Evolutionary conservation across 2,329 filamentous ascomycete genomes (phyloP).

Genomic region (Verticillium albo-atrum): DNA sequence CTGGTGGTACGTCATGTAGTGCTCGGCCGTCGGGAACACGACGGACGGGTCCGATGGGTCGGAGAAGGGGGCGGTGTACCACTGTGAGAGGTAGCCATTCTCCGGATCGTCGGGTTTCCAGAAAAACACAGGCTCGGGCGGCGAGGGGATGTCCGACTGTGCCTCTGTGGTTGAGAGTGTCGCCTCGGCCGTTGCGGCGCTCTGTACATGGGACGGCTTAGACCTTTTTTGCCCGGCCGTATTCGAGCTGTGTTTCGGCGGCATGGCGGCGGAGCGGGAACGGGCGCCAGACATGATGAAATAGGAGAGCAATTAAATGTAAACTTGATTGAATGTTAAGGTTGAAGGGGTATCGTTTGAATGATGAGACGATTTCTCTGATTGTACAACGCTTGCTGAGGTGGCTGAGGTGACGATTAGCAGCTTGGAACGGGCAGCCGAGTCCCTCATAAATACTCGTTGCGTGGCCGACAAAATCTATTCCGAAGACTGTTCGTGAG

Average conservation of each 20-base stretch:
- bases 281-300: neutral
- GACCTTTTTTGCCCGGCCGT: neutral
- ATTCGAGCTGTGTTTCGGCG: neutral
- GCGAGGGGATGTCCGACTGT: neutral
- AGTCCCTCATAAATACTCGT: neutral
- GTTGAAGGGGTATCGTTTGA: neutral
- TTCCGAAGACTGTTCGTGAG: neutral
- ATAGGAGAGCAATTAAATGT: neutral
- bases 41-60: conserved; percentile 25
- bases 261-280: neutral
- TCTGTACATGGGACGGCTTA: neutral
- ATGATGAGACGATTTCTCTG: neutral
- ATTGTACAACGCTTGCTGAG: neutral
- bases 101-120: conserved; percentile 40
- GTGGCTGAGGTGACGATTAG: neutral
- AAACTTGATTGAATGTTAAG: neutral
- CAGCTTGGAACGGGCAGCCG: neutral
- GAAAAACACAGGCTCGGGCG: conserved; percentile 31
- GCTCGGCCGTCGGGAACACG: conserved; percentile 45
- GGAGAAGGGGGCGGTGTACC: conserved; percentile 52
- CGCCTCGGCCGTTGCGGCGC: neutral
- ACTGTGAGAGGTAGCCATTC: conserved; percentile 57
- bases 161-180: neutral
- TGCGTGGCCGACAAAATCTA: neutral
- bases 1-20: conserved; percentile 54